Evolutionary conservation across 78 protist species (phyloP).

Genomic region (Tieghemostelium lacteum): DNA sequence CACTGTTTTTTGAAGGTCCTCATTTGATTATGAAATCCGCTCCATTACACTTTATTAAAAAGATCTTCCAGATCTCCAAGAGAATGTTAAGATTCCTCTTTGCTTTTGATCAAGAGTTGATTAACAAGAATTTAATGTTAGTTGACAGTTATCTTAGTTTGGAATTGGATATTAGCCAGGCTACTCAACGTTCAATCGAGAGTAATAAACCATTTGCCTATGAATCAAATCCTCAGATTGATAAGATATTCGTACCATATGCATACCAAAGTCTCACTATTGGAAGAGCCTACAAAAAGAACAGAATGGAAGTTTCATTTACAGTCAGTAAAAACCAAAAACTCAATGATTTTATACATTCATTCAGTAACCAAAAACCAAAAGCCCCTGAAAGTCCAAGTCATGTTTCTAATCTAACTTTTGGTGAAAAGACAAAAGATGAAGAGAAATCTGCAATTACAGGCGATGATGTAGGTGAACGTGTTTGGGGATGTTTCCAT

Average conservation of each 20-base stretch:
- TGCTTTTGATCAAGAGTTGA: conserved; percentile 71
- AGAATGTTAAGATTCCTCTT: conserved; percentile 71
- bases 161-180: conserved; percentile 60
- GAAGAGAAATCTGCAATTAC: conserved; percentile 47
- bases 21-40: conserved; percentile 36
- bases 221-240: conserved; percentile 65
- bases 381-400: background rate
- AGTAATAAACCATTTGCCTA: conserved; percentile 45
- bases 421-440: conserved; percentile 62
- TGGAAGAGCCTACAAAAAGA: conserved; percentile 55
- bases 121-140: conserved; percentile 72
- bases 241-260: conserved; percentile 59
- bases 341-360: background rate
- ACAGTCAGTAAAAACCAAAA: conserved; percentile 10
- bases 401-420: conserved; percentile 27
- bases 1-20: conserved; percentile 61
- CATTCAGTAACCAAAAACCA: background rate
- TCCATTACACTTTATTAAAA: conserved; percentile 61
- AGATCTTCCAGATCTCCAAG: conserved; percentile 17
- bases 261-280: conserved; percentile 45
- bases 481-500: conserved; percentile 78
- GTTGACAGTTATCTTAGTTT: conserved; percentile 52
- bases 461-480: conserved; percentile 81
- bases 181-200: conserved; percentile 34
- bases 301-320: conserved; percentile 39